Base-by-base conservation (phyloP, 2,329 filamentous ascomycete species). In the Fusarium sp. region DNA sequence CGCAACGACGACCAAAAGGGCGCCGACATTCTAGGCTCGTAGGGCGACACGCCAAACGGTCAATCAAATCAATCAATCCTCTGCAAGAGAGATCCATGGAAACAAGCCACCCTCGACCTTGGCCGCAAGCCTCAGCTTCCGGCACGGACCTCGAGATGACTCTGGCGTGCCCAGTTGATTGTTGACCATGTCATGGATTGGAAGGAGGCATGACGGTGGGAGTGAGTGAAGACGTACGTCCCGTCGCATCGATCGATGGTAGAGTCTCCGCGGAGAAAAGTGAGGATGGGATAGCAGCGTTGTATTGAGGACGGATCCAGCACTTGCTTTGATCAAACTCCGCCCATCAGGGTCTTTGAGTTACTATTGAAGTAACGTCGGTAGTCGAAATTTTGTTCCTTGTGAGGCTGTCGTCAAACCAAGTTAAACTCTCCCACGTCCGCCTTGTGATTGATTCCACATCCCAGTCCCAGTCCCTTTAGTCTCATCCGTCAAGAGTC, bases 331-430 rank as follows among this genome's bases (percentile, higher is more conserved):
- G 20, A 58, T 58, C 33, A 59, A 59, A 14, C 33, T 20, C 9
- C 56, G 10, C 20, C 32, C 54, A 57, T 59, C 33, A n/a, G 15
- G 33, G 15, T 32, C 35, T 59, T 25, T 30, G 22, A n/a, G 56
- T 50, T 40, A 20, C 17, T 27, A n/a, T 25, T n/a, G 33, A 38
- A 38, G 35, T 17, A 37, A 38, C 35, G 56, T 59, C 56, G 20
- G 50, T 54, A 57, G 45, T 40, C 15, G 61, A 12, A 17, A 17
- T n/a, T 17, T 12, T 35, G 50, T 45, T 69, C 47, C 25, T 47
- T 22, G 57, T 65, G 69, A 74, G 72, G 72, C 72, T 72, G 56
- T 75, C 11, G 45, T 35, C 20, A 33, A 17, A 47, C 15, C 40
- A 71, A 54, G 32, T 17, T 59, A 12, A 27, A 65, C 52, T 45